These are phyloP conservation scores for Trichoderma sp. DNA, from an alignment of 2,329 filamentous ascomycete species.

Conservation along the genomic window DNA sequence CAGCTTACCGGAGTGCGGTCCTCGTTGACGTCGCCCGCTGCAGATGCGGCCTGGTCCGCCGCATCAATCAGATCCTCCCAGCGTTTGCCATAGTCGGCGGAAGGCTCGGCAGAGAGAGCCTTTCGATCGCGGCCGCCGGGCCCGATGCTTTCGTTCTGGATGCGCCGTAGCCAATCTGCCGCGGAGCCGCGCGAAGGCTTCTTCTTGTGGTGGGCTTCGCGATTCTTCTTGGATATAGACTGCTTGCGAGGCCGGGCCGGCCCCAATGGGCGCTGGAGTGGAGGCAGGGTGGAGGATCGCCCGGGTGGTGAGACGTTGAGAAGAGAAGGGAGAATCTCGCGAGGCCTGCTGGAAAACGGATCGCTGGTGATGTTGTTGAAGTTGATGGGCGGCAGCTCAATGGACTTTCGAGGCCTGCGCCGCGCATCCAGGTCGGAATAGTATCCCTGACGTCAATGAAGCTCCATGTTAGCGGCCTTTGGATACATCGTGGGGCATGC, in stretches of 20 bases:
- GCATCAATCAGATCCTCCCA: slow-evolving; percentile 98
- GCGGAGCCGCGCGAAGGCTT: slow-evolving; percentile 72
- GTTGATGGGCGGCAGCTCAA: slow-evolving; percentile 73
- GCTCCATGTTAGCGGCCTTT: slow-evolving; percentile 3
- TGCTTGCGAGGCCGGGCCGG: slow-evolving; percentile 77
- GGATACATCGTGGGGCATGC: not conserved
- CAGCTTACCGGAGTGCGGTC: slow-evolving; percentile 81
- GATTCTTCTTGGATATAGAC: slow-evolving; percentile 77
- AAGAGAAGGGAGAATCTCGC: slow-evolving; percentile 81
- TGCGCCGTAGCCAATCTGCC: slow-evolving; percentile 63
- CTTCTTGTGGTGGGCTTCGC: slow-evolving; percentile 70
- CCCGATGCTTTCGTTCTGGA: slow-evolving; percentile 66
- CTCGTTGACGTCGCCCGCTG: slow-evolving; percentile 86
- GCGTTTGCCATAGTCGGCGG: slow-evolving; percentile 78
- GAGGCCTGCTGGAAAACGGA: slow-evolving; percentile 64
- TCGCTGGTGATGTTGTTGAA: slow-evolving; percentile 68
- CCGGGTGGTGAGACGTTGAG: slow-evolving; percentile 79
- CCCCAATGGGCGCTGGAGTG: slow-evolving; percentile 73
- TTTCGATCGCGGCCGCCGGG: slow-evolving; percentile 72
- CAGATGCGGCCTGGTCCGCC: slow-evolving; percentile 71
- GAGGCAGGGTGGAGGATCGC: slow-evolving; percentile 84
- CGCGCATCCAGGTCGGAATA: slow-evolving; percentile 70
- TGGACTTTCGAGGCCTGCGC: slow-evolving; percentile 64
- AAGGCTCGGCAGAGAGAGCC: slow-evolving; percentile 82
- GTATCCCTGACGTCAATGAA: slow-evolving; percentile 53